Base-by-base conservation (phyloP, 108 stramenopile species). In the Cyclotella atomus region DNA sequence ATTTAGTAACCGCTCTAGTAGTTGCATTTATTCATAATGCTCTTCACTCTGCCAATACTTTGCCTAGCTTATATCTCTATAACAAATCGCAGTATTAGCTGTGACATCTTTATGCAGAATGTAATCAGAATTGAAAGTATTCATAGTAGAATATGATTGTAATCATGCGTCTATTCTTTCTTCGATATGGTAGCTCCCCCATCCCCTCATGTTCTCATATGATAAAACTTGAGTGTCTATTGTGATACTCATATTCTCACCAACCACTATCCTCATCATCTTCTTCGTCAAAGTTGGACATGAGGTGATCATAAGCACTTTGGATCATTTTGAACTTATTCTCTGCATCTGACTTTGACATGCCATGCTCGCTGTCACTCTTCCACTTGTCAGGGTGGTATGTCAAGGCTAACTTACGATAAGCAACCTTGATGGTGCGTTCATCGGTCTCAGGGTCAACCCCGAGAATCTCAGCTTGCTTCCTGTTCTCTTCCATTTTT, bases 351-450 rank as follows among this genome's bases (percentile, higher is more conserved):
- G 67, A 34, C 24, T 43, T 74, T 44, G 73, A 36, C 73, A 74
- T 66, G 23, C 73, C 73, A 46, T 74, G 73, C 16, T 67, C 73
- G 44, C 66, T 79, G 14, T 73, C 71, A 29, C 34, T 47, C 61
- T 49, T 71, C 62, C 68, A 72, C 59, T 79, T 79, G 57, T 79
- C 77, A 12, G 77, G 77, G 21, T 79, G 77, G 33, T 32, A 79
- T 55, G 73, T 21, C 28, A 79, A 29, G 3, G 77, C 77, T 28
- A 68, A 29, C 33, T 68, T 65, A 17, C 65, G 71, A 68, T 73
- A 73, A 8, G 71, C 65, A 28, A 59, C 9, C 44, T 79, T 79
- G 50, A 79, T 53, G 2, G 53, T 41, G 2, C 71, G 52, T 12
- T 32, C 70, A 54, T 61, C 57, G 25, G 77, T 49, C 56, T 79